Evolutionary conservation across 495 filamentous ascomycete genomes (phyloP).

Genomic region (Pseudoneurospora amorphoporcata): DNA sequence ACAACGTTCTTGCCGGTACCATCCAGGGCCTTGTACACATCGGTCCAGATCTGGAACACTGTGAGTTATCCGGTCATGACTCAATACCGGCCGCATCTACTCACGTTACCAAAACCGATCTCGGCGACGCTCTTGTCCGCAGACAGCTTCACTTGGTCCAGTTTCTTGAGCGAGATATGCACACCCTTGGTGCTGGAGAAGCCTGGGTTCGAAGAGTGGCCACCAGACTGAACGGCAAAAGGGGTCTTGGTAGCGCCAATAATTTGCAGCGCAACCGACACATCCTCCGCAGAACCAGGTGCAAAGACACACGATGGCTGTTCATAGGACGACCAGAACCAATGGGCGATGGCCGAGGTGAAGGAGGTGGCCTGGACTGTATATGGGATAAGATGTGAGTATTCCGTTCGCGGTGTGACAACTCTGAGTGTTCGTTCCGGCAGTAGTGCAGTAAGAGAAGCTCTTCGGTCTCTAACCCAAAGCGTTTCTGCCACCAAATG

Average conservation of each 20-base stretch:
- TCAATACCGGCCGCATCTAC: too few species aligned
- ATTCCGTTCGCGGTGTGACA: neutral
- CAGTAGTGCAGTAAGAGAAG: too few species aligned
- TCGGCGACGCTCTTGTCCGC: constrained; percentile 31
- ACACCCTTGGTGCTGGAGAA: constrained; percentile 22
- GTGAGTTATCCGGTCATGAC: neutral
- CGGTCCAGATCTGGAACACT: constrained; percentile 8
- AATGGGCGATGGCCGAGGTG: constrained; percentile 2
- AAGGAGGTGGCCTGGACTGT: constrained; percentile 1
- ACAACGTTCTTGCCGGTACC: constrained; percentile 13
- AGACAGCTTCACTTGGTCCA: constrained; percentile 20
- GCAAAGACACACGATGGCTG: constrained; percentile 12
- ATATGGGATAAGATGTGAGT: too few species aligned
- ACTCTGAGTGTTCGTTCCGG: too few species aligned
- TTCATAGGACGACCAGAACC: constrained; percentile 15
- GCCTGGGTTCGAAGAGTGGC: constrained; percentile 25
- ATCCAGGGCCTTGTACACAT: constrained; percentile 12
- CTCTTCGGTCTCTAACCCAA: too few species aligned
- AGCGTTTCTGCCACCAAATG: too few species aligned
- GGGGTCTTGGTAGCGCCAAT: constrained; percentile 9
- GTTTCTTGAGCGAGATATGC: constrained; percentile 18
- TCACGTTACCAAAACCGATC: constrained; percentile 26
- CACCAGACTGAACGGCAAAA: constrained; percentile 39
- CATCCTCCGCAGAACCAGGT: constrained; percentile 6
- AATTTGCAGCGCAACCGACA: constrained; percentile 13